Evolutionary conservation across 208 protist species (phyloP).

Genomic region (Trypanosoma brucei): DNA sequence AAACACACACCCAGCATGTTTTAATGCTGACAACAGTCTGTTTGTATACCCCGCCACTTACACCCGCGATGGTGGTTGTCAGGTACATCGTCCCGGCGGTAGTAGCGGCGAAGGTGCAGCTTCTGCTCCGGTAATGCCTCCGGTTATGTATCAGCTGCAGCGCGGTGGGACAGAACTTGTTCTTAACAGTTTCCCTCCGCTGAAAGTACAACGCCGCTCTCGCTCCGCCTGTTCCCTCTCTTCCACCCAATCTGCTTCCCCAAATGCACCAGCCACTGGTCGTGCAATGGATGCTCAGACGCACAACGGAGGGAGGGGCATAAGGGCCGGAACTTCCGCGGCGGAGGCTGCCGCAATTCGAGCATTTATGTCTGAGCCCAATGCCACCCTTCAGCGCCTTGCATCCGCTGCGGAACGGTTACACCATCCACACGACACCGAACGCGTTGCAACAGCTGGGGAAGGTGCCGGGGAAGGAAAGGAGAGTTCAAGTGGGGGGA

Average conservation of each 20-base stretch:
- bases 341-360: constrained; percentile 12
- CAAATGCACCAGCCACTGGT: too few relatives aligned
- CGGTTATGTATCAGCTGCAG: constrained; percentile 56
- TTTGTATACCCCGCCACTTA: constrained; percentile 30
- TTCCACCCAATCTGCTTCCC: background rate
- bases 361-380: constrained; percentile 46
- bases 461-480: background rate
- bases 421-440: background rate
- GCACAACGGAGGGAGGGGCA: too few relatives aligned
- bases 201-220: constrained; percentile 55
- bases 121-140: constrained; percentile 11
- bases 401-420: background rate
- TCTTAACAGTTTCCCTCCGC: constrained; percentile 58
- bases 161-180: constrained; percentile 56
- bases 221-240: background rate
- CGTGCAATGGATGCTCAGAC: background rate
- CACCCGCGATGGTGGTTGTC: constrained; percentile 5
- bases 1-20: constrained; percentile 42
- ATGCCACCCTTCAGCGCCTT: constrained; percentile 33
- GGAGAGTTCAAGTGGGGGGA: background rate
- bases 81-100: background rate
- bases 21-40: constrained; percentile 32
- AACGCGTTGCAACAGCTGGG: background rate
- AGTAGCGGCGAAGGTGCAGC: background rate
- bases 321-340: background rate